phyloP scores from a whole-genome alignment of 1,284 basidiomycete species.

The Ustilago sp. region DNA sequence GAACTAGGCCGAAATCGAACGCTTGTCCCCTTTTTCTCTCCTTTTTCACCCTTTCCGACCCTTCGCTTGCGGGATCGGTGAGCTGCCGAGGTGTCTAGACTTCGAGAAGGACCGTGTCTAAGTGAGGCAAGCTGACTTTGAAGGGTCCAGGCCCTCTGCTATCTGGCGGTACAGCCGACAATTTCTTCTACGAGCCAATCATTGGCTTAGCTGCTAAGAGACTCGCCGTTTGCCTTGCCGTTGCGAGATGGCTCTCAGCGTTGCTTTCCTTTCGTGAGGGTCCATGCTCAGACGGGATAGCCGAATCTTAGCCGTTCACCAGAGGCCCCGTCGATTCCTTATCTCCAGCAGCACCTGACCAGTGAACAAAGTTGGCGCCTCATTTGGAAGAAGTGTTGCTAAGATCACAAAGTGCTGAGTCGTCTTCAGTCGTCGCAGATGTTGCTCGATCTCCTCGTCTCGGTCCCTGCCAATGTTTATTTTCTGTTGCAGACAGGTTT shows the following conservation, averaged over 20 bases:
- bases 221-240: neutral
- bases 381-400: neutral
- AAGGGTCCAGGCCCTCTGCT: neutral
- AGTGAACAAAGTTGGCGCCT: neutral
- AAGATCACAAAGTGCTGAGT: neutral
- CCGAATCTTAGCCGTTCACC: neutral
- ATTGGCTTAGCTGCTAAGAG: neutral
- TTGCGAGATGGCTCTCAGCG: neutral
- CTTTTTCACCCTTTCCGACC: neutral
- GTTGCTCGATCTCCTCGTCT: neutral
- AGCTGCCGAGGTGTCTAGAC: neutral
- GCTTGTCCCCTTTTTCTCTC: neutral
- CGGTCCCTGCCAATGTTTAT: neutral
- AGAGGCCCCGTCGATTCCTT: neutral
- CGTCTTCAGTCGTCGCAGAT: neutral
- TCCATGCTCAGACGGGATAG: neutral
- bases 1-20: neutral
- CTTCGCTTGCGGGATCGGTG: neutral
- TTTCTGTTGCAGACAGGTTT: neutral
- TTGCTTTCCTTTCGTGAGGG: neutral
- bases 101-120: neutral
- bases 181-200: neutral
- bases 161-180: neutral
- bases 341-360: constrained; percentile 1
- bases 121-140: neutral